Conservation (phyloP, 1,284 basidiomycete species). For the Rugosomyces carneus region DNA sequence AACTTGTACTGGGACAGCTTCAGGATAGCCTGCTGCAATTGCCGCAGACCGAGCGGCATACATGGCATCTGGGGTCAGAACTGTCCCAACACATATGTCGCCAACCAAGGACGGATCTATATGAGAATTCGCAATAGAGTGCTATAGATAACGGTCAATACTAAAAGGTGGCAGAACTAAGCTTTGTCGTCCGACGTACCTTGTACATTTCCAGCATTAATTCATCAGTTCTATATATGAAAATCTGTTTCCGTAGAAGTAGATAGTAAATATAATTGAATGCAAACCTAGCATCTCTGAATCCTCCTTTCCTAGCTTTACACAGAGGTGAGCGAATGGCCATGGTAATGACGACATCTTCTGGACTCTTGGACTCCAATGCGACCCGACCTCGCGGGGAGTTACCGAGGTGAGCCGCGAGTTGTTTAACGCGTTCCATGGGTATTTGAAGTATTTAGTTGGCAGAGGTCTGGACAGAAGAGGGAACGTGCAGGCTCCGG, state of each 20-base stretch:
- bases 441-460: not conserved
- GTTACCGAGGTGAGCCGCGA: slow-evolving; percentile 52
- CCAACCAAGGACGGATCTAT: slow-evolving; percentile 67
- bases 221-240: slow-evolving; percentile 57
- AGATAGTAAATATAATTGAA: not conserved
- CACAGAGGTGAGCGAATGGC: slow-evolving; percentile 72
- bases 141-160: slow-evolving; percentile 30
- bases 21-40: slow-evolving; percentile 78
- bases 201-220: slow-evolving; percentile 75
- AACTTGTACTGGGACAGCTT: slow-evolving; percentile 67
- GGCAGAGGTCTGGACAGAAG: not conserved
- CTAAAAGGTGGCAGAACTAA: not conserved
- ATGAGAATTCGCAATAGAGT: slow-evolving; percentile 52
- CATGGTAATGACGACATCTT: slow-evolving; percentile 78
- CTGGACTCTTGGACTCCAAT: slow-evolving; percentile 50
- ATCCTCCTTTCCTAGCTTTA: slow-evolving; percentile 73
- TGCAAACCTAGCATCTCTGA: slow-evolving; percentile 68
- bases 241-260: not conserved
- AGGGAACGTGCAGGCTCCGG: not conserved
- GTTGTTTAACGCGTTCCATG: slow-evolving; percentile 59
- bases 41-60: slow-evolving; percentile 71
- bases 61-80: slow-evolving; percentile 51
- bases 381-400: slow-evolving; percentile 38
- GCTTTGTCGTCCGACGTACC: slow-evolving; percentile 28
- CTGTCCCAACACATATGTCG: slow-evolving; percentile 77